A percentile compares a stretch with the other conserved stretches of the same genome.
Evolutionary conservation across 345 rosid species (phyloP).

Genomic region (Streptanthus diversifolius): DNA sequence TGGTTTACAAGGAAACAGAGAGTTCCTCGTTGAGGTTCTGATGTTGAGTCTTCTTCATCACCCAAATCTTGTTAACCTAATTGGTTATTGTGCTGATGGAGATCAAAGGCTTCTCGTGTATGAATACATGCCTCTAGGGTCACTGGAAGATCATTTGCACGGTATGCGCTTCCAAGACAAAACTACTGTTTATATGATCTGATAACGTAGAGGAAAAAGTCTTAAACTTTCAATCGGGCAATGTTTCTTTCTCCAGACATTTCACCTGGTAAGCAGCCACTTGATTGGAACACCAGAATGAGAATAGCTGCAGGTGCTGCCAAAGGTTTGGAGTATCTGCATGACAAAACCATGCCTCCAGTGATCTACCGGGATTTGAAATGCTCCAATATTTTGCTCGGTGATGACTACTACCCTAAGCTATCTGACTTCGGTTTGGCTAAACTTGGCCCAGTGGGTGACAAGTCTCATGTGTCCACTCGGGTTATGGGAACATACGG

Average conservation of each 20-base stretch:
- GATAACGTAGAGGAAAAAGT: not conserved
- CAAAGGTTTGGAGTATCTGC: slow-evolving; percentile 74
- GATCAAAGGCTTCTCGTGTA: slow-evolving; percentile 92
- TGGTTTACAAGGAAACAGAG: slow-evolving; percentile 87
- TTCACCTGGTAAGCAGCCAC: slow-evolving; percentile 56
- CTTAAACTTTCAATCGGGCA: not conserved
- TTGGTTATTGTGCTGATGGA: slow-evolving; percentile 91
- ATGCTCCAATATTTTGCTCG: slow-evolving; percentile 83
- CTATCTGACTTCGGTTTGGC: slow-evolving; percentile 93
- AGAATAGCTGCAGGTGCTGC: slow-evolving; percentile 92
- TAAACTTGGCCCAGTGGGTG: slow-evolving; percentile 88
- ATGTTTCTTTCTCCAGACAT: slow-evolving; percentile 40
- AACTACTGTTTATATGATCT: not conserved
- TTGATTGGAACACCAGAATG: slow-evolving; percentile 91
- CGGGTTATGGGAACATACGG: slow-evolving; percentile 97
- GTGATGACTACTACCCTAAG: slow-evolving; percentile 69
- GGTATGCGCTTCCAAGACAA: slow-evolving; percentile 41
- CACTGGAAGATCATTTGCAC: slow-evolving; percentile 78
- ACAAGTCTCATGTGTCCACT: slow-evolving; percentile 84
- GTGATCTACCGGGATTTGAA: slow-evolving; percentile 82
- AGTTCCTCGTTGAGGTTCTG: slow-evolving; percentile 85
- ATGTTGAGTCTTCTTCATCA: slow-evolving; percentile 89
- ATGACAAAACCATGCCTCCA: slow-evolving; percentile 76
- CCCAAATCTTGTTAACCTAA: slow-evolving; percentile 78
- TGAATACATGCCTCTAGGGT: slow-evolving; percentile 84